Evolutionary conservation across 1,284 basidiomycete genomes (phyloP).

Genomic region (Gomphus bonarii): DNA sequence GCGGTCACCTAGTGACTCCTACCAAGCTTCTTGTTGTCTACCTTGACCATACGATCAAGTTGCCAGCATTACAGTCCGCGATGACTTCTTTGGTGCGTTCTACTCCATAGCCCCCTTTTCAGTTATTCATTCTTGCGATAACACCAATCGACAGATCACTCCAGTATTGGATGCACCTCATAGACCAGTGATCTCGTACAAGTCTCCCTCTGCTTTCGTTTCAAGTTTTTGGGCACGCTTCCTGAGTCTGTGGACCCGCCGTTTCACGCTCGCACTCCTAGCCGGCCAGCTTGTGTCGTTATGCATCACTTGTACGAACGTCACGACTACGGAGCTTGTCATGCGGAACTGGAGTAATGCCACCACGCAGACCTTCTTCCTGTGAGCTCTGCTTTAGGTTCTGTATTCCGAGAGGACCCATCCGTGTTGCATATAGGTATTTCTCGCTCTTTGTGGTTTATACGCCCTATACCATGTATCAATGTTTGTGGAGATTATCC

Average conservation of each 20-base stretch:
- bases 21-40: too few relatives aligned
- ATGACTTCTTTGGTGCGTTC: background rate
- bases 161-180: background rate
- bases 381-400: conserved; percentile 38
- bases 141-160: background rate
- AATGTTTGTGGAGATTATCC: conserved; percentile 35
- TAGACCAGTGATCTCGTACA: conserved; percentile 25
- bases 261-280: conserved; percentile 55
- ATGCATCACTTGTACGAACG: conserved; percentile 79
- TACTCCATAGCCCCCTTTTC: background rate
- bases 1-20: too few relatives aligned
- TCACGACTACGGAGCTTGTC: conserved; percentile 70
- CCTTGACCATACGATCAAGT: background rate
- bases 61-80: too few relatives aligned
- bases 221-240: conserved; percentile 46
- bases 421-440: conserved; percentile 40
- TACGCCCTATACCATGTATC: conserved; percentile 80
- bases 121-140: background rate
- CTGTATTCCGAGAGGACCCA: background rate
- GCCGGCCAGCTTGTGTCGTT: conserved; percentile 76
- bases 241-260: conserved; percentile 62
- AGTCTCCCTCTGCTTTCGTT: conserved; percentile 41
- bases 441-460: conserved; percentile 65
- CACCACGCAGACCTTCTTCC: conserved; percentile 73
- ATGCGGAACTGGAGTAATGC: conserved; percentile 61